These are phyloP conservation scores for Jacaranda copaia DNA, from an alignment of 257 asterid genomes.

Conservation along the genomic window DNA sequence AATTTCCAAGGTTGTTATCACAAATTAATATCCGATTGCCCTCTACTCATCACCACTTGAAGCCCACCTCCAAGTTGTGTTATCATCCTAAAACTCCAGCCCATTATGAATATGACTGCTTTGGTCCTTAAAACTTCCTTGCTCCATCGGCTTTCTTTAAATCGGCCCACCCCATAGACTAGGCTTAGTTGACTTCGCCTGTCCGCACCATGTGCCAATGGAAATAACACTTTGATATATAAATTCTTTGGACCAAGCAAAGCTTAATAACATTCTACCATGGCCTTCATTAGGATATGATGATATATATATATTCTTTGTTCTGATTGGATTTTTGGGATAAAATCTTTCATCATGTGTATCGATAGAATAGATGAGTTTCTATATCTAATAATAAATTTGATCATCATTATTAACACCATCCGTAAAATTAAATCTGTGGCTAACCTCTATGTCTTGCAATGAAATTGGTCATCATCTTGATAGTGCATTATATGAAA, in stretches of 20 bases:
- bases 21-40: not conserved
- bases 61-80: conserved; percentile 5
- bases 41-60: not conserved
- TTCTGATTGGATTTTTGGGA: no score
- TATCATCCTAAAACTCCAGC: conserved; percentile 12
- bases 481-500: no score
- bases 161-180: conserved; percentile 33
- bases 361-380: no score
- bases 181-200: conserved; percentile 14
- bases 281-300: no score
- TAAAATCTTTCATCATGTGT: no score
- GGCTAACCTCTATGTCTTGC: no score
- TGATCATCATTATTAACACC: no score
- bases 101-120: conserved; percentile 15
- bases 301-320: no score
- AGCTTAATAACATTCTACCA: no score
- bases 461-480: no score
- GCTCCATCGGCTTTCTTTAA: not conserved
- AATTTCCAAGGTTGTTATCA: not conserved
- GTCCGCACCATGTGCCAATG: conserved; percentile 12
- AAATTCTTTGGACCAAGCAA: not conserved
- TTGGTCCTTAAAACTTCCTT: conserved; percentile 28
- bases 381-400: no score
- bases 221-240: not conserved
- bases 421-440: no score